phyloP scores from a whole-genome alignment of 495 filamentous ascomycete species.

The Hypoxylon perforatum region DNA sequence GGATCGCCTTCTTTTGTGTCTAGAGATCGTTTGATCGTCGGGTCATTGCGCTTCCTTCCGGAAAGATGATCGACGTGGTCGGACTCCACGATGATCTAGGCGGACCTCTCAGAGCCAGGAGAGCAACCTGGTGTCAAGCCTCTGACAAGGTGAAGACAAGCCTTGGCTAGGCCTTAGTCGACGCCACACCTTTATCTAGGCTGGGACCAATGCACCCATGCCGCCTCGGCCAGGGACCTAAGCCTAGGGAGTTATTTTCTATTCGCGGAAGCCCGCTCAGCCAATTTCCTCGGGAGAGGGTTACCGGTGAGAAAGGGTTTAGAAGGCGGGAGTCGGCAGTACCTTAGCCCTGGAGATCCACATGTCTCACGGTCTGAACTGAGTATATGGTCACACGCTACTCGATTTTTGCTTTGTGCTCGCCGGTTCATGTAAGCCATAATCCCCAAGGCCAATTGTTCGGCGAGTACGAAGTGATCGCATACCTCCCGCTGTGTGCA shows the following conservation, averaged over 20 bases:
- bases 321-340: background rate
- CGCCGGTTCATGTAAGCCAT: too few species aligned
- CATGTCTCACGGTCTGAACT: too few species aligned
- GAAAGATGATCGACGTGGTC: background rate
- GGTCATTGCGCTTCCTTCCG: background rate
- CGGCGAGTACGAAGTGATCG: too few species aligned
- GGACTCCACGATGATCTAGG: constrained; percentile 15
- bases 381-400: too few species aligned
- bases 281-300: constrained; percentile 12
- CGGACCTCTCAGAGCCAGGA: background rate
- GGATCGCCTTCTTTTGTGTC: background rate
- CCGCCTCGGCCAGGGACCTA: constrained; percentile 5
- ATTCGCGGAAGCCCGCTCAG: constrained; percentile 23
- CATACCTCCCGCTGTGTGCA: too few species aligned
- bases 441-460: too few species aligned
- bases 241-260: constrained; percentile 6
- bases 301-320: too few species aligned
- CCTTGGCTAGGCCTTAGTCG: background rate
- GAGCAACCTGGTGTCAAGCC: constrained; percentile 11
- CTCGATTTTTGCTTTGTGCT: too few species aligned
- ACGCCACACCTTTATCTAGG: constrained; percentile 28
- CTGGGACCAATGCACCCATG: constrained; percentile 5
- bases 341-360: background rate
- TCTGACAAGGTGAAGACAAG: constrained; percentile 1
- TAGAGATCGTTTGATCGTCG: constrained; percentile 6